Evolutionary conservation across 2,329 filamentous ascomycete species (phyloP).

Genomic region (Orbilia blumenaviensis): DNA sequence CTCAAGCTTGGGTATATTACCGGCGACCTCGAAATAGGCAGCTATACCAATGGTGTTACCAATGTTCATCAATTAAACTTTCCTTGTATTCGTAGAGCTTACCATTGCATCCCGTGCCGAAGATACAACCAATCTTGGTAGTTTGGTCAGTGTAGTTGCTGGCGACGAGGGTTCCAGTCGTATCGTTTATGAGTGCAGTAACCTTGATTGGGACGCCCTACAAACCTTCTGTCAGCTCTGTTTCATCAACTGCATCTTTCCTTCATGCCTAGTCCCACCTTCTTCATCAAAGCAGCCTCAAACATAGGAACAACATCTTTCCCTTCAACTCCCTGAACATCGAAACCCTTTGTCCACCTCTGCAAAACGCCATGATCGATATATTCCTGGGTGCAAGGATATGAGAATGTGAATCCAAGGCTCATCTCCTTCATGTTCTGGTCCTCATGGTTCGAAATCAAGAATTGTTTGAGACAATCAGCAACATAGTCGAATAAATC

Average conservation of each 20-base stretch:
- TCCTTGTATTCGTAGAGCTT: background rate
- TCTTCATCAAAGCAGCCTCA: constrained; percentile 76
- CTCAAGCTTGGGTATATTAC: constrained; percentile 90
- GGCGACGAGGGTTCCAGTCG: constrained; percentile 93
- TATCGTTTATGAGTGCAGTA: constrained; percentile 94
- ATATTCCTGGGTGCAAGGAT: constrained; percentile 90
- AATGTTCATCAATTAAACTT: background rate
- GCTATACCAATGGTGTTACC: constrained; percentile 63
- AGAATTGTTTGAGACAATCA: constrained; percentile 88
- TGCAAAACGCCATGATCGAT: constrained; percentile 92
- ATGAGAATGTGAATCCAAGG: constrained; percentile 95
- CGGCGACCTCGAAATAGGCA: constrained; percentile 94
- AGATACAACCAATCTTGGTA: constrained; percentile 97
- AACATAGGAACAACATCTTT: constrained; percentile 89
- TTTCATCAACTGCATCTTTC: background rate
- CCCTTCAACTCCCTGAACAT: constrained; percentile 90
- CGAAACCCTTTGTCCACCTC: constrained; percentile 97
- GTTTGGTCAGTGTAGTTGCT: constrained; percentile 93
- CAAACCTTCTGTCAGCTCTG: constrained; percentile 51
- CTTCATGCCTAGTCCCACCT: constrained; percentile 64
- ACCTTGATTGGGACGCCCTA: constrained; percentile 91
- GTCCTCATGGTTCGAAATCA: constrained; percentile 80
- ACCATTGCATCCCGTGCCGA: constrained; percentile 91
- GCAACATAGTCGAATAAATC: constrained; percentile 96
- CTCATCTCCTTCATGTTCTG: constrained; percentile 73